Base-by-base conservation (phyloP, 192 early-diverging fungal genomes). In the Dissophora ornata region DNA sequence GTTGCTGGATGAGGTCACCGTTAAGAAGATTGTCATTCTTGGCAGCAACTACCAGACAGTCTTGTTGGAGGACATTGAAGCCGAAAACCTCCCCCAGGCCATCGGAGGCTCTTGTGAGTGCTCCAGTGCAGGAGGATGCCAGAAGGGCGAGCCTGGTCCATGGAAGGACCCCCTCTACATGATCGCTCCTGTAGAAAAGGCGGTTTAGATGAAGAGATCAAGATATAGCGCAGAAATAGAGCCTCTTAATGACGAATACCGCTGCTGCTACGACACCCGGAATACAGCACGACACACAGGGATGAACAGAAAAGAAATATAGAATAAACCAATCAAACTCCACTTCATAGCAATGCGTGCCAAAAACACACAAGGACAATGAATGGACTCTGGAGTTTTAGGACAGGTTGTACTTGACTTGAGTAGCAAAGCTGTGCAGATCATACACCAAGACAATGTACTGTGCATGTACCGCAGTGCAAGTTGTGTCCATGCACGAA, bases 11-110 rank as follows among this genome's bases (percentile, higher is more conserved):
- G 83, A 84, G 73, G 85, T 82, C 30, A 84, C 84, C 11, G 81
- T 84, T 44, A 79, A 80, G 44, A 86, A 86, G 70, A 86, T 86
- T 78, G 74, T 83, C 18, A 86, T 86, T 33, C 57, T 84, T 28
- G 80, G 75, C 62, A 57, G 52, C 41, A 83, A 67, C 47, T 86
- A 85, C 77, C 36, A 85, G 63, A 24, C 49, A 13, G 62, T 65
- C 28, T 59, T 86, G 29, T 53, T 86, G 34, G 62, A 79, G 57
- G 66, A 83, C 34, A 82, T 86, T 58, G 79, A 79, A 40, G 54
- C 69, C 41, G 79, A 81, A 32, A 71, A 79, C 54, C 46, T 86
- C 44, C 85, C 85, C 19, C 45, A 28, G 36, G 36, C 42, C 29
- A 67, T 86, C 51, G 85, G 85, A 42, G 85, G 85, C 38, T 62